Base-by-base conservation (phyloP, 176 grass and related monocot genomes). In the Phoenix dactylifera region DNA sequence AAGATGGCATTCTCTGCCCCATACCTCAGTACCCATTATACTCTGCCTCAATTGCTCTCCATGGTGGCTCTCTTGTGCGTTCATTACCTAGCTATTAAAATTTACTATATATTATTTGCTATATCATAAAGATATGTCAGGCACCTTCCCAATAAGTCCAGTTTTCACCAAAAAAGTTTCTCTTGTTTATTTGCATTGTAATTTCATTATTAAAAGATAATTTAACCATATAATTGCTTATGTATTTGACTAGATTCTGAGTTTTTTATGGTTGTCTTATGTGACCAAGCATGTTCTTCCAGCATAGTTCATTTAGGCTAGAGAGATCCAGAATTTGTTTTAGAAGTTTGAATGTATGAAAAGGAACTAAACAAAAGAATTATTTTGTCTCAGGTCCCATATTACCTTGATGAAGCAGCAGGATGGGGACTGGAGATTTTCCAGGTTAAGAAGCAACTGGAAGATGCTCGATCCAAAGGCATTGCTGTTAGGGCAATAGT, bases 1-100 rank as follows among this genome's bases (percentile, higher is more conserved):
- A 74, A 18, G 88, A 93, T 52, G 88, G 88, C 32, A 87, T 93
- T 57, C 83, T 93, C 35, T 84, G 77, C 62, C 88, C 88, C 69
- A 58, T 87, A 54, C 88, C 88, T 75, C 85, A 78, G 58, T 85
- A 92, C 59, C 85, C 80, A 22, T 71, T 92, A 59, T 87, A 87
- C 74, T 84, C 62, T 53, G 82, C 59, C 22, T 78, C 58, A 49
- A 76, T 93, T 32, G 29, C 66, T 66, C 77, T 93, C 66, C 74
- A 59, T 65, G 83, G 83, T 3, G 83, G 67, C 14, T 78, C 77
- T 75, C 80, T 84, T 78, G 83, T 93, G 81, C 66, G 72, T 86
- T 69, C 35, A 17, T 70, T 12, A 44, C 6, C 7, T 12, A 12
- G 35, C 35, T 44, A 44, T 44, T 44, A 9, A 12, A 44, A 44